Percentiles rank a stretch among this genome's conserved stretches.
Conservation (phyloP, 805 yeast species). For the Clavispora phyllophila region DNA sequence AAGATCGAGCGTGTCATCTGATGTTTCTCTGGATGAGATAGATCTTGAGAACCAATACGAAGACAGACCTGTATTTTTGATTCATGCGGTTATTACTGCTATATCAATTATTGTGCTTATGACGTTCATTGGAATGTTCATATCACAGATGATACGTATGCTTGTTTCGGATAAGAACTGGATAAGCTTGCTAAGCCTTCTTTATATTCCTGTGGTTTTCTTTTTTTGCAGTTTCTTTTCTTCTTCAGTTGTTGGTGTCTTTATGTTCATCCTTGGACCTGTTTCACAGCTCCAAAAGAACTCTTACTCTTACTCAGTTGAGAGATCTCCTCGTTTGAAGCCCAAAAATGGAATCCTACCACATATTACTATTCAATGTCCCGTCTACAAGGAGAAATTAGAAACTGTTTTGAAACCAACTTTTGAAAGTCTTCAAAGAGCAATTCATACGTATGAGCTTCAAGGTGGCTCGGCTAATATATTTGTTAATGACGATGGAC, state of each 20-base stretch:
- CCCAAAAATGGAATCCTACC: background rate
- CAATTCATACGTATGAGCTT: background rate
- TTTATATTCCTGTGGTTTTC: background rate
- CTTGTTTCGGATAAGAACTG: background rate
- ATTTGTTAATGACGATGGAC: conserved; percentile 1
- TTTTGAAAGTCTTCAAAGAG: background rate
- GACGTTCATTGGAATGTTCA: background rate
- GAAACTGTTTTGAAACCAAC: background rate
- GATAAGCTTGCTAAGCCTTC: background rate
- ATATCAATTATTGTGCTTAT: background rate
- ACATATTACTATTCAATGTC: background rate
- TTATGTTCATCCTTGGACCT: background rate
- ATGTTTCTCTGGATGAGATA: too few relatives aligned
- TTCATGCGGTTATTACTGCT: background rate
- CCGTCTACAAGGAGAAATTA: background rate
- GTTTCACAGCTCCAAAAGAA: background rate
- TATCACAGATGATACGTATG: background rate
- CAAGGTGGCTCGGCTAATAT: background rate
- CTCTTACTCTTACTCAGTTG: background rate
- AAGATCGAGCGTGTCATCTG: too few relatives aligned
- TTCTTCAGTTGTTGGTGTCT: background rate
- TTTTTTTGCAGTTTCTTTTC: background rate
- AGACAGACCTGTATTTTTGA: background rate
- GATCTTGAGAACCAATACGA: background rate
- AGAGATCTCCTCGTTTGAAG: background rate